These are phyloP conservation scores for Phytophthora hibernalis DNA, from an alignment of 352 stramenopile species.

Conservation along the genomic window DNA sequence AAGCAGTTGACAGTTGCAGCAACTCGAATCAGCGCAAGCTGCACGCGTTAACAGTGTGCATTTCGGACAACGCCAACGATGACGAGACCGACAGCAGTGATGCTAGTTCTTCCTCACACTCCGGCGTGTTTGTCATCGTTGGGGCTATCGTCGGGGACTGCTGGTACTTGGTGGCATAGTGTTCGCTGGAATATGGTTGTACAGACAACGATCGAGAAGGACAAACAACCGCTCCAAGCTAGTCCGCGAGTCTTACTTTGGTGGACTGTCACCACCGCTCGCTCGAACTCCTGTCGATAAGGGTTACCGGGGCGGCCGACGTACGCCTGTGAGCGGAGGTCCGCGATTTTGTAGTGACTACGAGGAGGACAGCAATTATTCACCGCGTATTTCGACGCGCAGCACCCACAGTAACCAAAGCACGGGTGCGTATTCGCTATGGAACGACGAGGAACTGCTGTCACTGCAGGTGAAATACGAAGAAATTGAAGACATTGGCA, in stretches of 20 bases:
- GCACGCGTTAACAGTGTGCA: constrained; percentile 38
- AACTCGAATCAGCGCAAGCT: constrained; percentile 24
- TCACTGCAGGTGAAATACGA: constrained; percentile 54
- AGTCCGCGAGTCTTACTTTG: constrained; percentile 43
- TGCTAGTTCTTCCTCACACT: constrained; percentile 1
- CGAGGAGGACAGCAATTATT: constrained; percentile 32
- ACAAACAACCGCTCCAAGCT: constrained; percentile 17
- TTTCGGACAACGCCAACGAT: constrained; percentile 30
- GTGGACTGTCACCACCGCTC: constrained; percentile 41
- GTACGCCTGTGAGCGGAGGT: constrained; percentile 32
- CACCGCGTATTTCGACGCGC: constrained; percentile 41
- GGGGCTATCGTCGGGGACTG: constrained; percentile 48
- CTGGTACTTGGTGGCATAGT: constrained; percentile 36
- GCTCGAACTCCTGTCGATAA: constrained; percentile 31
- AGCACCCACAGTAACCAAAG: constrained; percentile 47
- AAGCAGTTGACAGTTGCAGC: constrained; percentile 34
- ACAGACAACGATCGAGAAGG: constrained; percentile 19
- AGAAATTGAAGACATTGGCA: constrained; percentile 57
- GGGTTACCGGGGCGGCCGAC: constrained; percentile 34
- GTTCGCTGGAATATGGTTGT: constrained; percentile 31
- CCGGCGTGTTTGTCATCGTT: constrained; percentile 35
- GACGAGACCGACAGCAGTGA: constrained; percentile 21
- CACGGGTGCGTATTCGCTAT: constrained; percentile 52
- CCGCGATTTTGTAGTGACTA: constrained; percentile 31
- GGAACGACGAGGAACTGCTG: constrained; percentile 64